Conservation (phyloP, 169 alveolate species). For the Neospora caninum region DNA sequence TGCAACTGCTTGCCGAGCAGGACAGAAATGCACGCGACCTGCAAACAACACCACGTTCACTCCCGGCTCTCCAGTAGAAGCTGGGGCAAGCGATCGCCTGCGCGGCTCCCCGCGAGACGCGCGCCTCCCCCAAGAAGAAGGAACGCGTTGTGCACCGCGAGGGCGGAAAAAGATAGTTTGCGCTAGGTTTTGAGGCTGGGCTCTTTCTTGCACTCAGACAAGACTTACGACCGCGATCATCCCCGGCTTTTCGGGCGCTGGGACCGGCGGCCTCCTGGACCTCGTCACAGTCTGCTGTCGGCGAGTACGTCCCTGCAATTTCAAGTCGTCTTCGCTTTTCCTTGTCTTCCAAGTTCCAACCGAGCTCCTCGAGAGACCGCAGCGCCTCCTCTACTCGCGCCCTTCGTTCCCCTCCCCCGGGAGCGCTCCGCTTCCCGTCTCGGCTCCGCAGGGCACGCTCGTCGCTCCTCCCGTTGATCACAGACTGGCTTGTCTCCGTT, state of each 20-base stretch:
- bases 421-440: neutral
- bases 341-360: neutral
- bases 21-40: slow-evolving; percentile 15
- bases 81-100: no score
- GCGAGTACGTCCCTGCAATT: slow-evolving; percentile 24
- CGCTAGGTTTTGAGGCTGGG: no score
- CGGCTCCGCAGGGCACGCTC: neutral
- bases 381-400: slow-evolving; percentile 11
- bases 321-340: neutral
- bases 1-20: neutral
- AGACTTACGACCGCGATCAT: neutral
- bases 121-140: no score
- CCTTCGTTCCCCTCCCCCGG: neutral
- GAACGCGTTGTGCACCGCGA: no score
- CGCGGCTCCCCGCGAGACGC: no score
- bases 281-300: slow-evolving; percentile 21
- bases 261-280: neutral
- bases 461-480: neutral
- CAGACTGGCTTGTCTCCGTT: neutral
- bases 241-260: neutral
- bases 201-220: no score
- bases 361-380: slow-evolving; percentile 16
- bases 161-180: no score
- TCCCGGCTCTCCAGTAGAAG: neutral
- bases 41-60: neutral